Evolutionary conservation across 2,329 filamentous ascomycete species (phyloP).

Genomic region (Boeremia exigua): DNA sequence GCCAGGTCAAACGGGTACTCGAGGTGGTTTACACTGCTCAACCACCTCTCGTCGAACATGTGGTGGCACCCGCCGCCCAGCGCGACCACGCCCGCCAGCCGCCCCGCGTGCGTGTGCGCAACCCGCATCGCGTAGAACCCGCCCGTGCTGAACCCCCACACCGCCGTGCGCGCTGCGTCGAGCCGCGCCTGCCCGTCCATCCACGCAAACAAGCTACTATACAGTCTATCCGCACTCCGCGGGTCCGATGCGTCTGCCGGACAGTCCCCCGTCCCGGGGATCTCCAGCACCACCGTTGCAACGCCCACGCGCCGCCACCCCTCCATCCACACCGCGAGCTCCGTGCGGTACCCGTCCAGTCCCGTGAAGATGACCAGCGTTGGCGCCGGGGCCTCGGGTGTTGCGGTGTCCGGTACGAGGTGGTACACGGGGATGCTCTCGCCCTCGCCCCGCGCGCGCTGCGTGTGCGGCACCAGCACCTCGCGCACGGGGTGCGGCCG

Average conservation of each 20-base stretch:
- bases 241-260: slow-evolving; percentile 57
- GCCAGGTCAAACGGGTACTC: slow-evolving; percentile 67
- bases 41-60: slow-evolving; percentile 64
- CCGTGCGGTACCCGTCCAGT: slow-evolving; percentile 65
- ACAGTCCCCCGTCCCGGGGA: slow-evolving; percentile 64
- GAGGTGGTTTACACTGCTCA: slow-evolving; percentile 61
- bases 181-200: slow-evolving; percentile 55
- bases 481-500: slow-evolving; percentile 65
- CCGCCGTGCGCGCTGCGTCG: slow-evolving; percentile 55
- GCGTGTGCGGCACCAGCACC: slow-evolving; percentile 65
- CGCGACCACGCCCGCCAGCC: slow-evolving; percentile 59
- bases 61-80: slow-evolving; percentile 61
- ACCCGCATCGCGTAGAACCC: slow-evolving; percentile 65
- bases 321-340: slow-evolving; percentile 60
- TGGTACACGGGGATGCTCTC: slow-evolving; percentile 68
- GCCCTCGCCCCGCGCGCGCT: slow-evolving; percentile 59
- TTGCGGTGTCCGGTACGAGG: slow-evolving; percentile 60
- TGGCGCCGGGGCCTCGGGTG: slow-evolving; percentile 54
- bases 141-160: slow-evolving; percentile 66
- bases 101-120: slow-evolving; percentile 63
- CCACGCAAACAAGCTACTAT: slow-evolving; percentile 62
- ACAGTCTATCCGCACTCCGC: slow-evolving; percentile 60
- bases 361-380: slow-evolving; percentile 64
- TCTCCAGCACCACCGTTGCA: slow-evolving; percentile 60
- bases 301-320: slow-evolving; percentile 58